A percentile compares a stretch with the other conserved stretches of the same genome.
phyloP scores from a whole-genome alignment of 1,139 yeast genomes.

The Hemisphaericaspora xylanilytica region DNA sequence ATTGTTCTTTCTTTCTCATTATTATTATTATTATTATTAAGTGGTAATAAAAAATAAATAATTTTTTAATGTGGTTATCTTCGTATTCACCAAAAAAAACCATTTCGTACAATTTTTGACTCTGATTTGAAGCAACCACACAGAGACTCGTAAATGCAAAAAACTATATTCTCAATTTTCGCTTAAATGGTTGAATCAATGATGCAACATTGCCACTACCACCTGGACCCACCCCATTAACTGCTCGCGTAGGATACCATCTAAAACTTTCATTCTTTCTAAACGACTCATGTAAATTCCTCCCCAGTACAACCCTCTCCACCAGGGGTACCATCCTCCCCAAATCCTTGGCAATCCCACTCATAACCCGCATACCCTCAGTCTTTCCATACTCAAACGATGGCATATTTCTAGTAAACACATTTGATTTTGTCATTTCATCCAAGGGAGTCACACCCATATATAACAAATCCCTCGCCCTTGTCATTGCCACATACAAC shows the following conservation, averaged over 20 bases:
- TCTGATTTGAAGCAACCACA: background rate
- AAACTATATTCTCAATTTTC: background rate
- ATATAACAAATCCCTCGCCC: conserved; percentile 57
- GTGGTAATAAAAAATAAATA: background rate
- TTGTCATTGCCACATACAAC: conserved; percentile 63
- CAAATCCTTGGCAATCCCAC: conserved; percentile 9
- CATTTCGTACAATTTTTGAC: background rate
- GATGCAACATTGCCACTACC: background rate
- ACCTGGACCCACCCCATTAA: background rate
- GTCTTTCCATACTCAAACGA: background rate
- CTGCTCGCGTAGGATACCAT: background rate
- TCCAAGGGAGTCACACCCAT: conserved; percentile 14
- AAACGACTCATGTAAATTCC: background rate
- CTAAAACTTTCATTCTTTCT: background rate
- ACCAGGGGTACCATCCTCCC: conserved; percentile 5
- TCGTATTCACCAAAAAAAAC: no score
- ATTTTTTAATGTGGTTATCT: no score
- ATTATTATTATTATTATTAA: no score
- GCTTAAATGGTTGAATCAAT: background rate
- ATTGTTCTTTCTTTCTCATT: background rate
- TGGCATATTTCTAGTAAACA: background rate
- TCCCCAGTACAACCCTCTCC: background rate
- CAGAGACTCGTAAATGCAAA: background rate
- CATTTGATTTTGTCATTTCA: background rate
- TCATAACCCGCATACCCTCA: conserved; percentile 3